phyloP scores from a whole-genome alignment of 768 basidiomycete species.

The Kwoniella sp. region DNA sequence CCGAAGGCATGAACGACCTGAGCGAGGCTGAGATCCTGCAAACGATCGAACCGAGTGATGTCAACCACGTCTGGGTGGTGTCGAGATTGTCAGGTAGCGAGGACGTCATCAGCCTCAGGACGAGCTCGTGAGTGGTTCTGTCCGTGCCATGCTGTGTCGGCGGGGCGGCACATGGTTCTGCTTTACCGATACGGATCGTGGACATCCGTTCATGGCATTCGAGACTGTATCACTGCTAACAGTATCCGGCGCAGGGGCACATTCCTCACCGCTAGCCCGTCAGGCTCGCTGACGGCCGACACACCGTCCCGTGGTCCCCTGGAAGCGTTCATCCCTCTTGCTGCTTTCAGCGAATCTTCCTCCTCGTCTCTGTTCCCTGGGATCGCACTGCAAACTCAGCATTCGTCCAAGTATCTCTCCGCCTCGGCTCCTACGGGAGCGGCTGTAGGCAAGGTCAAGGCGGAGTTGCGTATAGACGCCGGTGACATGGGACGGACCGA shows the following conservation, averaged over 20 bases:
- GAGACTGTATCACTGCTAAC: too few relatives aligned
- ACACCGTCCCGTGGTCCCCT: slow-evolving; percentile 48
- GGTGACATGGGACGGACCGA: slow-evolving; percentile 26
- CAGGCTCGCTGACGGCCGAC: slow-evolving; percentile 39
- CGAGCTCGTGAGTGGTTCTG: slow-evolving; percentile 40
- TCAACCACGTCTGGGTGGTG: slow-evolving; percentile 49
- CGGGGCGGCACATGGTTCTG: too few relatives aligned
- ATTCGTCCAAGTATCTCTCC: slow-evolving; percentile 41
- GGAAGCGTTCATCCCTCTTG: slow-evolving; percentile 42
- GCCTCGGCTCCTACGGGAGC: slow-evolving; percentile 15
- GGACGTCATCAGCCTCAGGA: slow-evolving; percentile 41
- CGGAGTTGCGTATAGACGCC: slow-evolving; percentile 43
- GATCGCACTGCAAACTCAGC: slow-evolving; percentile 32
- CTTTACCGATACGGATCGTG: too few relatives aligned
- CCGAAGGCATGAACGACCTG: slow-evolving; percentile 43
- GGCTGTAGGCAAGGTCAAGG: slow-evolving; percentile 17
- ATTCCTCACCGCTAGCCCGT: slow-evolving; percentile 47
- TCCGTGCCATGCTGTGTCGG: too few relatives aligned
- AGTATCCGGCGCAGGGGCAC: slow-evolving; percentile 43
- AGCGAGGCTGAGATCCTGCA: slow-evolving; percentile 39
- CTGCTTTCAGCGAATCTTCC: slow-evolving; percentile 13
- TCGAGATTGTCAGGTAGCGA: slow-evolving; percentile 46
- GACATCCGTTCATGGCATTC: too few relatives aligned
- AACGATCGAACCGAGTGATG: slow-evolving; percentile 44
- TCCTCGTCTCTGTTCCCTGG: slow-evolving; percentile 32